Conservation (phyloP, 768 basidiomycete genomes). For the Obba rivulosa region DNA sequence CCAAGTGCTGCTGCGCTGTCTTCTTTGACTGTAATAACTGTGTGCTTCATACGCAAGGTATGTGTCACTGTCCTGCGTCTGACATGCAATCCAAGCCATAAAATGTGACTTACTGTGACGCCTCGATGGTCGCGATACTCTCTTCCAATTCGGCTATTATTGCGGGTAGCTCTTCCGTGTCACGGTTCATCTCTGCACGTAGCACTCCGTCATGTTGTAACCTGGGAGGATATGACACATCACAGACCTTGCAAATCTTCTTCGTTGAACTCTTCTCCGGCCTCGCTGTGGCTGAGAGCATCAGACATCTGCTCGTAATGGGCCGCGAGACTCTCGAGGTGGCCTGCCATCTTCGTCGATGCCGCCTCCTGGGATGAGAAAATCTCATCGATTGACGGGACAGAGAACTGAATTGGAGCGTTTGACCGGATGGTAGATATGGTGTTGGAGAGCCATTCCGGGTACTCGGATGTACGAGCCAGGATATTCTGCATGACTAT, state of each 20-base stretch:
- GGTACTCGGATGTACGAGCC: conserved; percentile 59
- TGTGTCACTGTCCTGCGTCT: background rate
- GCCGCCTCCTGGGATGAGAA: conserved; percentile 52
- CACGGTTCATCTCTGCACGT: conserved; percentile 71
- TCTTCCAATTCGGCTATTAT: conserved; percentile 73
- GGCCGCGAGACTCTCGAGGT: conserved; percentile 63
- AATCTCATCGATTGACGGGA: conserved; percentile 41
- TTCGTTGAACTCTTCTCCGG: conserved; percentile 60
- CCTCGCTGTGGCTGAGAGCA: conserved; percentile 62
- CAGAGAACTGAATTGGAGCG: conserved; percentile 35
- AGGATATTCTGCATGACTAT: conserved; percentile 52
- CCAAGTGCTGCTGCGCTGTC: conserved; percentile 40
- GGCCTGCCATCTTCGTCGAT: conserved; percentile 63
- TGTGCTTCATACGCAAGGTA: conserved; percentile 34
- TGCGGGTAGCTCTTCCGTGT: conserved; percentile 70
- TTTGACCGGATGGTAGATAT: conserved; percentile 51
- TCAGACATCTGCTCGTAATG: conserved; percentile 77
- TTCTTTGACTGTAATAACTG: conserved; percentile 41
- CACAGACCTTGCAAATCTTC: conserved; percentile 62
- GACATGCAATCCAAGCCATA: background rate
- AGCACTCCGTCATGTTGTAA: background rate
- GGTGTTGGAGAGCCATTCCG: conserved; percentile 53
- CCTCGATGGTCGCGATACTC: conserved; percentile 45
- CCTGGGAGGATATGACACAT: background rate
- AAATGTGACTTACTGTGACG: conserved; percentile 44